Base-by-base conservation (phyloP, 495 filamentous ascomycete species). In the Tuber umbilicatum region DNA sequence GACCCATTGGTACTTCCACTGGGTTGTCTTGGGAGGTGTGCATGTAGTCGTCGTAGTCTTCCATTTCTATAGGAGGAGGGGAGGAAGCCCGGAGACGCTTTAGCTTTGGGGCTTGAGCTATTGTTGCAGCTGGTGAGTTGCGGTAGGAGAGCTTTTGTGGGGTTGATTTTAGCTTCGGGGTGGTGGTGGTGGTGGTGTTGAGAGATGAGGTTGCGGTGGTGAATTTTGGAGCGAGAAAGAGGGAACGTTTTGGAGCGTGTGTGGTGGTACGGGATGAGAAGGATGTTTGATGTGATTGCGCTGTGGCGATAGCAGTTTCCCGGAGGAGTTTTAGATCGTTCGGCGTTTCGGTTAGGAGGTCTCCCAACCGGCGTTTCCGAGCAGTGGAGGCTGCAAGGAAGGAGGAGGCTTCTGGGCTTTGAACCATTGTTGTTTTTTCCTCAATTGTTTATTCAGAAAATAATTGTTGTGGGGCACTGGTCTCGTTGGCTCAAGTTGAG, bases 311-410 rank as follows among this genome's bases (percentile, higher is more conserved):
- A 19, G 55, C 7, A 31, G 27, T 64, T 19, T 35, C 55, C 55
- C 55, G 31, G 70, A 73, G 64, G 78, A 35, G 71, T 43, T 71
- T 78, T 55, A 76, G 41, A 60, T 60, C 47, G 16, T 40, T 37
- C 27, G 76, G 12, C 6, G 75, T 23, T 55, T 78, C 72, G 17
- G 55, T 41, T 42, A 71, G 72, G 69, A 71, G 76, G 69, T 79
- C 77, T 19, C 72, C 75, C 55, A 69, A 76, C n/a, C 77, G 77
- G 38, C 77, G 77, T 47, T 79, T 78, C 47, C 76, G 76, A 35
- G 77, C 72, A 23, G 69, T 42, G 39, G 68, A 43, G 42, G 75
- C 39, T 43, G 60, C n/a, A 39, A 43, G 42, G 43, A 71, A 55
- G 41, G 70, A 60, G 45, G 73, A 70, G 39, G 76, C 55, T 67